Percentiles rank a stretch among this genome's conserved stretches.
Conservation (phyloP, 1,284 basidiomycete genomes). For the Cryptococcus sp. region DNA sequence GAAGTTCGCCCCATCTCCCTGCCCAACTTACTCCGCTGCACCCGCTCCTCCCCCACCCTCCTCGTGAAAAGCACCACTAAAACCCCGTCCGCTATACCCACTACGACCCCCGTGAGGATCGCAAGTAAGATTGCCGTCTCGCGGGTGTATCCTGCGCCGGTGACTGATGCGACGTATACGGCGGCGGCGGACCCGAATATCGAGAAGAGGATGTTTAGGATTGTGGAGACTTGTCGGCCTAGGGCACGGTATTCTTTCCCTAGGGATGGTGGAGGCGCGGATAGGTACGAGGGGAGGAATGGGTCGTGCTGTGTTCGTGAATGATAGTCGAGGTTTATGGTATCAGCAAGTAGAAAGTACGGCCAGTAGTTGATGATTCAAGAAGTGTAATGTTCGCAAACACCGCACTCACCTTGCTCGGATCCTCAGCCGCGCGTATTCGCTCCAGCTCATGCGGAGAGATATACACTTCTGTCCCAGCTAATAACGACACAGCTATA, state of each 20-base stretch:
- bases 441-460: conserved; percentile 31
- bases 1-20: conserved; percentile 15
- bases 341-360: background rate
- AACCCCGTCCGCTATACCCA: conserved; percentile 39
- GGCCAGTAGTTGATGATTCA: background rate
- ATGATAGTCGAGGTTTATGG: background rate
- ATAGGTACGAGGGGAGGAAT: conserved; percentile 43
- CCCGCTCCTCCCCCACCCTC: conserved; percentile 21
- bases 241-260: conserved; percentile 37
- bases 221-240: conserved; percentile 35
- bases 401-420: conserved; percentile 25
- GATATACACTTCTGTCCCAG: conserved; percentile 45
- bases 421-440: conserved; percentile 19
- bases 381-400: background rate
- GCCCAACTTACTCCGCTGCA: conserved; percentile 18
- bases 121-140: conserved; percentile 37
- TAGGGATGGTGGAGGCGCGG: conserved; percentile 29
- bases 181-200: conserved; percentile 42
- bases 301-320: conserved; percentile 29
- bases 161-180: conserved; percentile 38
- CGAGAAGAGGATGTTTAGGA: conserved; percentile 47
- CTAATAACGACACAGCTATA: conserved; percentile 36
- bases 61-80: conserved; percentile 35
- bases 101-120: conserved; percentile 37
- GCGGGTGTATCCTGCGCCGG: conserved; percentile 37